Evolutionary conservation across 345 rosid genomes (phyloP).

Genomic region (Punica granatum): DNA sequence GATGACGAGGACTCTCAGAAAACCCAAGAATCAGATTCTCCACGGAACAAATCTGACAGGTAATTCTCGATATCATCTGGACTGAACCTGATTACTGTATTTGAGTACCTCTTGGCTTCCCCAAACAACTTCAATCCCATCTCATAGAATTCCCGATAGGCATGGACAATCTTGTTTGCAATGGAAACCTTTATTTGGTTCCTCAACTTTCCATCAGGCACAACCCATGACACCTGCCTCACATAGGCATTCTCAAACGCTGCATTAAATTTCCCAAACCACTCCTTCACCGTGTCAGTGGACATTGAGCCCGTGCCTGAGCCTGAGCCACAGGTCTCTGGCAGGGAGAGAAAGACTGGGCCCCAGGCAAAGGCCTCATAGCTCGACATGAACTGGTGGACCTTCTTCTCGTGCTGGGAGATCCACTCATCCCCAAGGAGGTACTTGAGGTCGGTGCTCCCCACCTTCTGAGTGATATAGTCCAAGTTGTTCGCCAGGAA

Average conservation of each 20-base stretch:
- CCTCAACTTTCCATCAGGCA: conserved; percentile 47
- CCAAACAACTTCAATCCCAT: conserved; percentile 19
- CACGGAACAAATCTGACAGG: conserved; percentile 66
- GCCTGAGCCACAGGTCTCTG: conserved; percentile 13
- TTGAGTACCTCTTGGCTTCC: conserved; percentile 28
- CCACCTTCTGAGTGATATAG: conserved; percentile 45
- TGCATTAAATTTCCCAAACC: conserved; percentile 46
- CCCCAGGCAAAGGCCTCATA: conserved; percentile 69
- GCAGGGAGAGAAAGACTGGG: conserved; percentile 45
- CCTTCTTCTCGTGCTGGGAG: conserved; percentile 37
- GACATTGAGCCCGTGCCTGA: conserved; percentile 14
- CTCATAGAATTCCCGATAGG: conserved; percentile 48
- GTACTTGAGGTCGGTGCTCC: conserved; percentile 33
- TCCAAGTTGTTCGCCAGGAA: conserved; percentile 83
- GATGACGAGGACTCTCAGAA: conserved; percentile 17
- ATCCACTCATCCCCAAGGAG: conserved; percentile 83
- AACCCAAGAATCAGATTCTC: conserved; percentile 25
- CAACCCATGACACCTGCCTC: conserved; percentile 53
- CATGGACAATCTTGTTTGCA: conserved; percentile 47
- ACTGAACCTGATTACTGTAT: conserved; percentile 28
- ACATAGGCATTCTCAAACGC: conserved; percentile 69
- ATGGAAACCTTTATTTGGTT: conserved; percentile 61
- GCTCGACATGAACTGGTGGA: conserved; percentile 43
- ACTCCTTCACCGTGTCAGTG: conserved; percentile 31
- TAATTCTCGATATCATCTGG: conserved; percentile 62